Conservation (phyloP, 345 rosid species). For the Dimocarpus longan region DNA sequence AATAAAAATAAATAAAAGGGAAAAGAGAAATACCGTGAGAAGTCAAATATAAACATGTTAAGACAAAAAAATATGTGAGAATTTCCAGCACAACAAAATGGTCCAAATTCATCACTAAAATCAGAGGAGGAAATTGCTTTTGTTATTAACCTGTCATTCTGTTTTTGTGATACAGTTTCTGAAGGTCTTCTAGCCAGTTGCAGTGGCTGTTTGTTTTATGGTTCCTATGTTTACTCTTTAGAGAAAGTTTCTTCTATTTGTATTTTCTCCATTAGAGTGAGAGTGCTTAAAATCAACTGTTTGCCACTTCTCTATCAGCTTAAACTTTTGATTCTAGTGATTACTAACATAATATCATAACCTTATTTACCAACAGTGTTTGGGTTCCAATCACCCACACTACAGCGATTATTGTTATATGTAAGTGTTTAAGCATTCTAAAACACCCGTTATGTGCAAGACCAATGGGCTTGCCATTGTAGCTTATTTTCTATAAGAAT, state of each 20-base stretch:
- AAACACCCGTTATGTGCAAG: too few species aligned
- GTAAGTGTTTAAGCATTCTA: too few species aligned
- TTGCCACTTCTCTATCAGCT: too few species aligned
- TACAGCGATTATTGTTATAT: too few species aligned
- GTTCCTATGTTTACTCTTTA: background rate
- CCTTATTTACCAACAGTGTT: too few species aligned
- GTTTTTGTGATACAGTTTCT: background rate
- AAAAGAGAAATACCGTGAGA: background rate
- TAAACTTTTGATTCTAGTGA: too few species aligned
- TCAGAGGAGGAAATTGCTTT: background rate
- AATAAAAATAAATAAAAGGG: background rate
- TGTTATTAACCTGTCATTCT: background rate
- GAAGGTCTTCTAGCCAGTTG: background rate
- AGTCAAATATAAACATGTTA: background rate
- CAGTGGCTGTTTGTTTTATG: background rate
- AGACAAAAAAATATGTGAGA: background rate
- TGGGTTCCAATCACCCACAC: too few species aligned
- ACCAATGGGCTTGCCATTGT: too few species aligned
- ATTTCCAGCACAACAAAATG: background rate
- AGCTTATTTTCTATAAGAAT: too few species aligned
- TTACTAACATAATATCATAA: too few species aligned
- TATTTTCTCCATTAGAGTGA: too few species aligned
- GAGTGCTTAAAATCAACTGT: too few species aligned
- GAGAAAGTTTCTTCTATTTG: background rate
- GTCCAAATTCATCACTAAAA: background rate